Base-by-base conservation (phyloP, 2,329 filamentous ascomycete species). In the Aquanectria penicillioides region DNA sequence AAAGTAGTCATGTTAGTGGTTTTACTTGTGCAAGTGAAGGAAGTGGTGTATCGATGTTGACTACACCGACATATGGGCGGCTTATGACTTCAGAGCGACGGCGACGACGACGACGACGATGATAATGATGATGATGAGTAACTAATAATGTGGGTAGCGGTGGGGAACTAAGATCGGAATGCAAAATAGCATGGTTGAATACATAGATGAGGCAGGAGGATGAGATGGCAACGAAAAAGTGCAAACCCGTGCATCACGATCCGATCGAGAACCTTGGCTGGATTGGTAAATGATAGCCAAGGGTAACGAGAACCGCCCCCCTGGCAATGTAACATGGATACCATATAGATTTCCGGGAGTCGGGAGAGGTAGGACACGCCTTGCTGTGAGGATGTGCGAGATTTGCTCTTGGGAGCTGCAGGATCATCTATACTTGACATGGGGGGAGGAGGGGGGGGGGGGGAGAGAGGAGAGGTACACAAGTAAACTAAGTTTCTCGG, bases 161-260 rank as follows among this genome's bases (percentile, higher is more conserved):
- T 38, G 23, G 13, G 22, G 25, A 40, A 15, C 40, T 29, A 25
- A 43, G 17, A 3, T 8, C 4, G 29, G 29, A 38, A 43, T 28
- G 40, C 40, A 43, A 43, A 10, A 15, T n/a, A 43, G 23, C 23
- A 29, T 25, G 22, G 5, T 17, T 12, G 12, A 28, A 28, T n/a
- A n/a, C n/a, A 46, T 34, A 34, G n/a, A 46, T 46, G 47, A 57
- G 41, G 36, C 20, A 40, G 29, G 10, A 47, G 40, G 11, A 50
- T 48, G 22, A 46, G 47, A 44, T 48, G 25, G 33, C 36, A 40
- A 47, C 31, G 25, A n/a, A 38, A 37, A 22, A 26, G 25, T 46
- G 47, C 47, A 51, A 33, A 22, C 25, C 38, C 33, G 18, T 41
- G 54, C 55, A 57, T 52, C 47, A 38, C 47, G 55, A 57, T 57